Evolutionary conservation across 2,329 filamentous ascomycete genomes (phyloP).

Genomic region (Kalmusia sp.): DNA sequence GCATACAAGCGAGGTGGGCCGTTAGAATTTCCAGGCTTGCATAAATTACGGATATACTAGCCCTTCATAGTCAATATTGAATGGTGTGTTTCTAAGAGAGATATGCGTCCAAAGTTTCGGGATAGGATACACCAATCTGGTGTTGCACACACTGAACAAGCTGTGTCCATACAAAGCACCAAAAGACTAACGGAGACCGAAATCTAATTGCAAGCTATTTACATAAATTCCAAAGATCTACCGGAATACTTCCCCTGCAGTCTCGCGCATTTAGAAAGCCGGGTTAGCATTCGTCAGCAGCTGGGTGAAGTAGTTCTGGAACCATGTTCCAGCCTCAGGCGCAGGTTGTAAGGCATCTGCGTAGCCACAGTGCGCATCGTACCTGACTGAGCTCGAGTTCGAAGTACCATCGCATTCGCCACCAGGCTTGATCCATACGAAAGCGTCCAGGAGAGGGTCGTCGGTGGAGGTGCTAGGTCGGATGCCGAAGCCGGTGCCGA

Average conservation of each 20-base stretch:
- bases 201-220: not conserved
- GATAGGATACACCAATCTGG: too few species aligned
- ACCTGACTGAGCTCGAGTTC: conserved; percentile 51
- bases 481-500: conserved; percentile 66
- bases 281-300: conserved; percentile 39
- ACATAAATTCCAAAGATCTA: not conserved
- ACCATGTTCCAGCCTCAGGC: conserved; percentile 73
- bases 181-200: too few species aligned
- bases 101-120: too few species aligned
- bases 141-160: too few species aligned
- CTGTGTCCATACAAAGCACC: too few species aligned
- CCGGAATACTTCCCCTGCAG: not conserved
- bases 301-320: conserved; percentile 52
- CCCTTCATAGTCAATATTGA: too few species aligned
- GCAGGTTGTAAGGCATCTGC: conserved; percentile 65
- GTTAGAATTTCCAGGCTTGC: too few species aligned
- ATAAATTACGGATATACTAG: too few species aligned
- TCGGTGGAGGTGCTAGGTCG: conserved; percentile 67
- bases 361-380: conserved; percentile 62
- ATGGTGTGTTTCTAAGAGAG: too few species aligned
- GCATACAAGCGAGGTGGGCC: too few species aligned
- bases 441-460: conserved; percentile 66
- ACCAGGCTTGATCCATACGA: conserved; percentile 74
- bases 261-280: conserved; percentile 5
- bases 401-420: conserved; percentile 56